Evolutionary conservation across 768 basidiomycete species (phyloP).

Genomic region (Amanita pseudoporphyria): DNA sequence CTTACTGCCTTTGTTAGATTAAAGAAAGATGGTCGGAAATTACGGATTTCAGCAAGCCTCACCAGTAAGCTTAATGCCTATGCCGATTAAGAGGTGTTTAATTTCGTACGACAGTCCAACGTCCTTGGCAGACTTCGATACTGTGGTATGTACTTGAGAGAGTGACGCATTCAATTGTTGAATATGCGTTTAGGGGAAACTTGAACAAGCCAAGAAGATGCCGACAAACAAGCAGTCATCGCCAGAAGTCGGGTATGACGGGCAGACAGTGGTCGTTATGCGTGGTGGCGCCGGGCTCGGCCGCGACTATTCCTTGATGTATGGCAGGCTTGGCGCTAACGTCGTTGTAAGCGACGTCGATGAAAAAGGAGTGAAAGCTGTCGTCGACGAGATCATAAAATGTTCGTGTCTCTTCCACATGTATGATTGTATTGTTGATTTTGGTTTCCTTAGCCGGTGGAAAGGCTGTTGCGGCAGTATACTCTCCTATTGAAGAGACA

Average conservation of each 20-base stretch:
- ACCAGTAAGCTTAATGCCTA: slow-evolving; percentile 41
- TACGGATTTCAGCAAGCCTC: slow-evolving; percentile 65
- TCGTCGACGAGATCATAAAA: slow-evolving; percentile 80
- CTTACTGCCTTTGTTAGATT: slow-evolving; percentile 35
- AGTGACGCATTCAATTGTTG: not conserved
- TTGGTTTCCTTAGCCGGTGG: slow-evolving; percentile 56
- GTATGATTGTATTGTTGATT: not conserved
- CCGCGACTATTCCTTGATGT: slow-evolving; percentile 87
- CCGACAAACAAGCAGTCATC: slow-evolving; percentile 62
- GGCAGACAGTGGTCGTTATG: slow-evolving; percentile 88
- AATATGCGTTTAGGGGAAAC: slow-evolving; percentile 31
- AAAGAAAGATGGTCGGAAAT: slow-evolving; percentile 79
- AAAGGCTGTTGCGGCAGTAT: slow-evolving; percentile 74
- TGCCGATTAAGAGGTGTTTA: not conserved
- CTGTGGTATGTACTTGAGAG: slow-evolving; percentile 27
- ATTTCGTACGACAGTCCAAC: slow-evolving; percentile 41
- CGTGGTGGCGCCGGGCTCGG: slow-evolving; percentile 95
- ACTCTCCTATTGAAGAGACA: slow-evolving; percentile 89
- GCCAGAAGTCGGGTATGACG: slow-evolving; percentile 70
- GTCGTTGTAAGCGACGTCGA: slow-evolving; percentile 95
- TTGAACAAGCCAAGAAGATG: slow-evolving; percentile 53
- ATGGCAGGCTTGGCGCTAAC: slow-evolving; percentile 86
- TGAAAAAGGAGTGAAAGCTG: slow-evolving; percentile 71
- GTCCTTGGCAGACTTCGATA: slow-evolving; percentile 52
- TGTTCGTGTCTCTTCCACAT: slow-evolving; percentile 30